phyloP scores from a whole-genome alignment of 306 rosid species.

The Rosa rugosa region DNA sequence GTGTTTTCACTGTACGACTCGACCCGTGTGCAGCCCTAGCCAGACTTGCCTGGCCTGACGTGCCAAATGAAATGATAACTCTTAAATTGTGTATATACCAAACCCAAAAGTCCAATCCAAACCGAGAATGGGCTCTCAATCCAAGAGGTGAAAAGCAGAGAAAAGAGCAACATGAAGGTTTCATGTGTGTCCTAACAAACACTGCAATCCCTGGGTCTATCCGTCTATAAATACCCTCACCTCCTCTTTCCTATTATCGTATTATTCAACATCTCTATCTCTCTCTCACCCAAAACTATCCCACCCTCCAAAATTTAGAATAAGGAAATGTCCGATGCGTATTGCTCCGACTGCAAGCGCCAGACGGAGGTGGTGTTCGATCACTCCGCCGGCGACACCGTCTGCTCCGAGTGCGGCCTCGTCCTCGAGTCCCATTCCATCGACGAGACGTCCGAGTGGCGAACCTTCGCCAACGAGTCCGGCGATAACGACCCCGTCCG shows the following conservation, averaged over 20 bases:
- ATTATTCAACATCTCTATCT: no score
- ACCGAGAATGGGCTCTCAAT: no score
- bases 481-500: conserved; percentile 96
- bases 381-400: conserved; percentile 91
- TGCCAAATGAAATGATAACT: no score
- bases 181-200: conserved; percentile 38
- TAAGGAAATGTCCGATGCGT: conserved; percentile 70
- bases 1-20: no score
- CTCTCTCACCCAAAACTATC: neutral
- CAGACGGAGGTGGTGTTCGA: conserved; percentile 91
- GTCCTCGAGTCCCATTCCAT: conserved; percentile 93
- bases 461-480: conserved; percentile 88
- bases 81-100: no score
- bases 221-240: conserved; percentile 30
- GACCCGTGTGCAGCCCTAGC: no score
- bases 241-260: neutral
- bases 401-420: conserved; percentile 92
- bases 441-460: conserved; percentile 94
- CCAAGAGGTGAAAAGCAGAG: no score
- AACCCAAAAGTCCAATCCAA: no score
- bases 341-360: conserved; percentile 85
- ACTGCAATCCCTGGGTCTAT: neutral
- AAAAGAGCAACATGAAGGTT: no score
- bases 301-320: neutral
- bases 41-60: no score